Evolutionary conservation across 2,329 filamentous ascomycete genomes (phyloP).

Genomic region (Botrytis medusae): DNA sequence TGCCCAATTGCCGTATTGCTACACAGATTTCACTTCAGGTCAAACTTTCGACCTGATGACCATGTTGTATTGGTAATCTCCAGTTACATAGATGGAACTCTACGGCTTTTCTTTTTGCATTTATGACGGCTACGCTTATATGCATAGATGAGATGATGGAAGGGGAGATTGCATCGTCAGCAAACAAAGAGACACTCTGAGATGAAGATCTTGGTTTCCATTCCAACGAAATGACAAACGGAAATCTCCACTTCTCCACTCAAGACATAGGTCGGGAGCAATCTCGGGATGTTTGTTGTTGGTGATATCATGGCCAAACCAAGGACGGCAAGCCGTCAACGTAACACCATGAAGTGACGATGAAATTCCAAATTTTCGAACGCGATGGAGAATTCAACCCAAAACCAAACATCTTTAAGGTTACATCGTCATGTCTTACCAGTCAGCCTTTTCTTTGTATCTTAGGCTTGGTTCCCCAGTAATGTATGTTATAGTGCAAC

Average conservation of each 20-base stretch:
- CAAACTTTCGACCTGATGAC: neutral
- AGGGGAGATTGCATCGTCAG: neutral
- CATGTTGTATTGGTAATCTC: neutral
- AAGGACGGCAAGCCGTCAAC: neutral
- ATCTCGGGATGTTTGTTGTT: conserved; percentile 3
- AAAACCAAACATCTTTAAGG: neutral
- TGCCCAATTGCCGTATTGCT: neutral
- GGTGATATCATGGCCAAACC: neutral
- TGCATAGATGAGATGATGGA: neutral
- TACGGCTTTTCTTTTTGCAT: too few relatives aligned
- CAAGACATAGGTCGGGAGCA: neutral
- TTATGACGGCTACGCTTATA: neutral
- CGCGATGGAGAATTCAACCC: neutral
- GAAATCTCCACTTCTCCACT: conserved; percentile 1
- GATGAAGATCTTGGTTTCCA: conserved; percentile 5
- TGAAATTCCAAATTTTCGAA: neutral
- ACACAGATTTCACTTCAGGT: neutral
- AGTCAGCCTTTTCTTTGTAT: neutral
- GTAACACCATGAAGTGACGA: neutral
- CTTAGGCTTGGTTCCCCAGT: neutral
- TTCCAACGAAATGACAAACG: conserved; percentile 3
- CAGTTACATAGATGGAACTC: too few relatives aligned
- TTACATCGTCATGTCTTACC: neutral
- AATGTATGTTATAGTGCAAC: neutral
- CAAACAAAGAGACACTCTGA: neutral